These are phyloP conservation scores for Saturnispora kantuleensis DNA, from an alignment of 805 yeast genomes.

Conservation along the genomic window DNA sequence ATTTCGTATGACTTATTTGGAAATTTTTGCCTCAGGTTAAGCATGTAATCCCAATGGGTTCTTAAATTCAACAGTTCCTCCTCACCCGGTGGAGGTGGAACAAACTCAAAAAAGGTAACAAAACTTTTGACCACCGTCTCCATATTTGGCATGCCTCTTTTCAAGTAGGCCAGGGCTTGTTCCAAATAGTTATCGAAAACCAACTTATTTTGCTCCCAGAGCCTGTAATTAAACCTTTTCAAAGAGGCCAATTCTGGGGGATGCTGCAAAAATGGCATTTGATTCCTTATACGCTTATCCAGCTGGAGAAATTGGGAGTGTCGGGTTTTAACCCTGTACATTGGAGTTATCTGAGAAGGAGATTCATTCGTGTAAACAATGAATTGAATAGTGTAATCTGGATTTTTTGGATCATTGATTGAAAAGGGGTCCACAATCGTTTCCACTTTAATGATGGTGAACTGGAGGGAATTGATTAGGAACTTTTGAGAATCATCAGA, in stretches of 20 bases:
- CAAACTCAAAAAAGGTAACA: conserved; percentile 22
- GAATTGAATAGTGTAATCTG: conserved; percentile 53
- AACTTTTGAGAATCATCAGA: conserved; percentile 17
- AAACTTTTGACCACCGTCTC: conserved; percentile 17
- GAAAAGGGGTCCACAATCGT: conserved; percentile 25
- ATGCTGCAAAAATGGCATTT: conserved; percentile 20
- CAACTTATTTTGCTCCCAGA: conserved; percentile 27
- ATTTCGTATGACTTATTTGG: conserved; percentile 14
- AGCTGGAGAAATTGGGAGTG: conserved; percentile 50
- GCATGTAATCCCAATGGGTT: conserved; percentile 10
- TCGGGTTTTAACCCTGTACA: conserved; percentile 62
- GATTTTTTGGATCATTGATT: conserved; percentile 26
- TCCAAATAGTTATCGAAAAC: conserved; percentile 24
- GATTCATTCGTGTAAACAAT: conserved; percentile 52
- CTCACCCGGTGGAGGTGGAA: conserved; percentile 3
- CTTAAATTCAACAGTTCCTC: conserved; percentile 4
- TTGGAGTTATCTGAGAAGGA: conserved; percentile 41
- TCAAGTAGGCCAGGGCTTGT: conserved; percentile 14
- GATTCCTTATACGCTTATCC: conserved; percentile 49
- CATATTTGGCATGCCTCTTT: conserved; percentile 9
- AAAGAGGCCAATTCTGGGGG: conserved; percentile 21
- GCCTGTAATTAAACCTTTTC: conserved; percentile 20
- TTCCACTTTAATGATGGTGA: conserved; percentile 23
- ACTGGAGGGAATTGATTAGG: conserved; percentile 21
- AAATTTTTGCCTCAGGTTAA: conserved; percentile 17